These are phyloP conservation scores for Termitomyces sp. DNA, from an alignment of 768 basidiomycete genomes.

Conservation along the genomic window DNA sequence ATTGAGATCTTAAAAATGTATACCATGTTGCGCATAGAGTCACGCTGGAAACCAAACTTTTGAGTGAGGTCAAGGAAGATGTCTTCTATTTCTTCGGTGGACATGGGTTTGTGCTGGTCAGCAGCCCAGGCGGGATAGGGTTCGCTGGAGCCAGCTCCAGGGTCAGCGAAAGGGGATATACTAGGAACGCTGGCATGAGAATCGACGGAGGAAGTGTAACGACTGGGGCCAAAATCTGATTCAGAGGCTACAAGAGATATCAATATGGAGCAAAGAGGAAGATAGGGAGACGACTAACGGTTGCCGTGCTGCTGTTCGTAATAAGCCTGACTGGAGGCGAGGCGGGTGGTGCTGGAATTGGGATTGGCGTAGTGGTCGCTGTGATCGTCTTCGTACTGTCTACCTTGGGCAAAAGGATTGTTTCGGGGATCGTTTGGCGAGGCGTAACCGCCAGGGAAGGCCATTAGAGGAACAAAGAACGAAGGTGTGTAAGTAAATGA, in stretches of 20 bases:
- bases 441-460: conserved; percentile 20
- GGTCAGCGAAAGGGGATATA: conserved; percentile 58
- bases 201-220: conserved; percentile 55
- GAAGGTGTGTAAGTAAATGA: conserved; percentile 16
- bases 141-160: conserved; percentile 47
- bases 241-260: conserved; percentile 23
- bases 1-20: conserved; percentile 13
- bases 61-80: conserved; percentile 97
- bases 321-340: conserved; percentile 43
- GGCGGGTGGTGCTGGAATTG: conserved; percentile 53
- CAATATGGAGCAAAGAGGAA: conserved; percentile 3
- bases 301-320: conserved; percentile 31
- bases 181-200: conserved; percentile 59
- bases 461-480: conserved; percentile 19
- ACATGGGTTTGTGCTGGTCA: conserved; percentile 92
- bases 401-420: conserved; percentile 28
- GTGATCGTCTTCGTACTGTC: conserved; percentile 42
- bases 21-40: conserved; percentile 95
- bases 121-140: conserved; percentile 96
- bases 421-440: conserved; percentile 21
- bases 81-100: conserved; percentile 97
- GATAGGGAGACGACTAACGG: conserved; percentile 15
- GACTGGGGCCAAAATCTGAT: conserved; percentile 33
- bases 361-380: conserved; percentile 49
- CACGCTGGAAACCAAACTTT: conserved; percentile 98